A percentile compares a stretch with the other conserved stretches of the same genome.
These are phyloP conservation scores for Pseudocercospora vitis DNA, from an alignment of 2,329 filamentous ascomycete species.

Conservation along the genomic window DNA sequence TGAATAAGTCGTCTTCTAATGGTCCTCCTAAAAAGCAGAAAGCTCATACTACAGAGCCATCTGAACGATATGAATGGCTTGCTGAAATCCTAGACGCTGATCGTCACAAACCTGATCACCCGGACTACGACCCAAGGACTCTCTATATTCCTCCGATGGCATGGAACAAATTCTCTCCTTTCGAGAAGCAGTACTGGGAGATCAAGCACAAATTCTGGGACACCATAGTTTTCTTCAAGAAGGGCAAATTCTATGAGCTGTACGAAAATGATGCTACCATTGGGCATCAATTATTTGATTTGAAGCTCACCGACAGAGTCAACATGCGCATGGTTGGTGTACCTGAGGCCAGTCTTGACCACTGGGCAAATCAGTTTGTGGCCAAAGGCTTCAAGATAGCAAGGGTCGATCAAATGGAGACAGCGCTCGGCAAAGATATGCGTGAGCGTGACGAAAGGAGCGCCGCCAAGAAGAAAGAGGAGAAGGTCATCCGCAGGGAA, in stretches of 20 bases:
- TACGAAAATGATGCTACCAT: conserved; percentile 98
- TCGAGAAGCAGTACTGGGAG: conserved; percentile 98
- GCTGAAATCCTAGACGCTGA: conserved; percentile 84
- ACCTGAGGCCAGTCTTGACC: conserved; percentile 88
- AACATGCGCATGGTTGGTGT: conserved; percentile 99
- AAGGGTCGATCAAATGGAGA: conserved; percentile 94
- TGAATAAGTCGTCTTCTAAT: conserved; percentile 32
- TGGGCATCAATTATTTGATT: conserved; percentile 92
- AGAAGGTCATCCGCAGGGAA: conserved; percentile 91
- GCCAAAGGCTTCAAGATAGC: conserved; percentile 98
- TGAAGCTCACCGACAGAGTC: conserved; percentile 95
- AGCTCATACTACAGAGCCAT: conserved; percentile 77
- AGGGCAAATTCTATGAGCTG: conserved; percentile 98
- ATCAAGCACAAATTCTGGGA: conserved; percentile 99
- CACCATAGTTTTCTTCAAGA: conserved; percentile 98
- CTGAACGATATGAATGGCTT: conserved; percentile 86
- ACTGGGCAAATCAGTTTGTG: conserved; percentile 98
- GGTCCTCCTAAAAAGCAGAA: conserved; percentile 54
- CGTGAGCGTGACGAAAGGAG: conserved; percentile 72
- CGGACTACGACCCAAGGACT: conserved; percentile 87
- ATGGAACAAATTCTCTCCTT: conserved; percentile 82
- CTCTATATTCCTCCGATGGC: conserved; percentile 84
- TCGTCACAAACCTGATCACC: conserved; percentile 71
- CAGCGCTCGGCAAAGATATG: conserved; percentile 95
- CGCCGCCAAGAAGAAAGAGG: conserved; percentile 63